phyloP scores from a whole-genome alignment of 805 yeast species.

The Tetrapisispora nanseiensis region DNA sequence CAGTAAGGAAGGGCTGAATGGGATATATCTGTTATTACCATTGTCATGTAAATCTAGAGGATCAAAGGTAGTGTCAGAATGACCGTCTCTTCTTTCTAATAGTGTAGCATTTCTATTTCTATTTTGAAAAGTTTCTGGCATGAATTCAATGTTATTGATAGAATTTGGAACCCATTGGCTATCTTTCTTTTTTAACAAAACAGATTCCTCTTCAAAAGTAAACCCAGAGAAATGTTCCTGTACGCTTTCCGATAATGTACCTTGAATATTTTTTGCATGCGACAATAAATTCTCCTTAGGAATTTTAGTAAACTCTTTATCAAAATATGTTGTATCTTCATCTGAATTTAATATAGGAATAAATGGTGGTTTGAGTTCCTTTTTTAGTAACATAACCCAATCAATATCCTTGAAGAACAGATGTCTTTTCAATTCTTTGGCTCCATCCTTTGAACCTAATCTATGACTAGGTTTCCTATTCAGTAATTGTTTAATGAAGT shows the following conservation, averaged over 20 bases:
- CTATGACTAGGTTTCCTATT: conserved; percentile 95
- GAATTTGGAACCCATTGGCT: background rate
- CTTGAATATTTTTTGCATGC: conserved; percentile 31
- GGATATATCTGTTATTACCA: background rate
- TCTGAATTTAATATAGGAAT: conserved; percentile 87
- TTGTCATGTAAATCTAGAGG: background rate
- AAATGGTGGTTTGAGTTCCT: conserved; percentile 91
- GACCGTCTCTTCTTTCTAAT: background rate
- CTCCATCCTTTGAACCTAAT: conserved; percentile 83
- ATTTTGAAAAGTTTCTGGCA: background rate
- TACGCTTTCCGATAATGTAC: conserved; percentile 77
- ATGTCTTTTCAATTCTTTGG: conserved; percentile 84
- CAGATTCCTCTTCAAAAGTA: conserved; percentile 85
- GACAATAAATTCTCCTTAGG: conserved; percentile 62
- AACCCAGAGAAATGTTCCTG: conserved; percentile 93
- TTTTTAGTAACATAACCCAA: conserved; percentile 70
- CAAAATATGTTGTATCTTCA: conserved; percentile 91
- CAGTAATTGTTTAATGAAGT: conserved; percentile 87
- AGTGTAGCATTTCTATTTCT: too few species aligned
- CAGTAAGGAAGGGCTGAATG: background rate
- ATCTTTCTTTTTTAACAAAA: background rate
- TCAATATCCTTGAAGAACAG: conserved; percentile 86
- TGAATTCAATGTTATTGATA: background rate
- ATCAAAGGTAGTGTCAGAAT: background rate
- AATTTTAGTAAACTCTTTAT: conserved; percentile 91